Evolutionary conservation across 352 stramenopile species (phyloP), one percentile per base, ranked within the genome.

Genomic region (Pythium volutum): DNA sequence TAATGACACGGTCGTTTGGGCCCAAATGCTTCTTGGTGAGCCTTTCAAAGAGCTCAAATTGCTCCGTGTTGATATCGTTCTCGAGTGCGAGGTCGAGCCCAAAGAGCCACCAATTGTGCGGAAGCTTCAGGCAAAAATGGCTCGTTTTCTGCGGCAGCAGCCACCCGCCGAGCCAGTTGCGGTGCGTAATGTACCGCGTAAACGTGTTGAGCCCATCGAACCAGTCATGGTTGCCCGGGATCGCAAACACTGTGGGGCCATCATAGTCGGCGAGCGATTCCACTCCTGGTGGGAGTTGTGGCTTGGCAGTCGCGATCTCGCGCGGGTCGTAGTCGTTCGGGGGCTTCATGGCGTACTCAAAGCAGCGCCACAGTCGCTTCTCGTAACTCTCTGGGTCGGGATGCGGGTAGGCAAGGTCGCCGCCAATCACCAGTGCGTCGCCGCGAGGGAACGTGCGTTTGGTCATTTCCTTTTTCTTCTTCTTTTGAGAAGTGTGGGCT

Each of bases 141-240:
- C 84, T 96, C 33, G 89, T 95, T 57, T 90, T 81, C 63, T 98
- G 93, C 11, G 93, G 93, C 51, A 98, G 73, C 1, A 96, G 67
- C 93, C 93, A 98, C 7, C 91, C 93, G 20, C 91, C 93, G 3
- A 97, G 82, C 87, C 89, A 98, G 52, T 97, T 88, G 41, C 91
- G 77, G 27, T 95, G 86, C 55, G 91, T 89, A 63, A 98, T 87
- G 62, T 91, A 97, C 23, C 91, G 81, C 26, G 80, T 97, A 51
- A 94, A 98, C 11, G 91, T 97, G 58, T 93, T 92, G 22, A 98
- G 74, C 16, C 93, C 93, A 64, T 98, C 93, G 66, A 97, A 96
- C 91, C 93, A 98, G 62, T 98, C 93, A 66, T 98, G 93, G 64
- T 98, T 98, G 0, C 93, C 90, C 3, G 86, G 86, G 54, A 95